A percentile compares a stretch with the other conserved stretches of the same genome.
phyloP scores from a whole-genome alignment of 352 stramenopile species.

The Pythium monospermum region DNA sequence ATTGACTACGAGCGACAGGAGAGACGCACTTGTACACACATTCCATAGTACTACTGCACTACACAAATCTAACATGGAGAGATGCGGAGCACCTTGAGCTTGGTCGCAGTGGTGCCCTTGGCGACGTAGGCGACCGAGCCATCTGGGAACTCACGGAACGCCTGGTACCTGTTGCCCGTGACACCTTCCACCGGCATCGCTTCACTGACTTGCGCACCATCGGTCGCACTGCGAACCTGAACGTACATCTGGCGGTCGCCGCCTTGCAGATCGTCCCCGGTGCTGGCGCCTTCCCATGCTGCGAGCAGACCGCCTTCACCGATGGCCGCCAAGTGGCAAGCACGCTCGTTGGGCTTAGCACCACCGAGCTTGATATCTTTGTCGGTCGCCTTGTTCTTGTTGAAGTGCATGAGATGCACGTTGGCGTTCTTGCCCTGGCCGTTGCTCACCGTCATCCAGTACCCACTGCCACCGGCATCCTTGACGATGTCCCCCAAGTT shows the following conservation, averaged over 20 bases:
- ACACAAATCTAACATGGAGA: conserved; percentile 27
- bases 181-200: conserved; percentile 40
- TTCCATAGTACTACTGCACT: background rate
- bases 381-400: conserved; percentile 32
- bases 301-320: conserved; percentile 36
- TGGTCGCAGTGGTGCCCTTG: conserved; percentile 33
- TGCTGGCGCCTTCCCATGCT: conserved; percentile 40
- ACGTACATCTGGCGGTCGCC: conserved; percentile 37
- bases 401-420: conserved; percentile 57
- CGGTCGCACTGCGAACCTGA: conserved; percentile 39
- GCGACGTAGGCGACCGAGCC: conserved; percentile 50
- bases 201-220: conserved; percentile 36
- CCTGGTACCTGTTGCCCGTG: conserved; percentile 60
- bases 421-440: conserved; percentile 39
- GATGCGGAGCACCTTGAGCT: conserved; percentile 48
- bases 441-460: conserved; percentile 63
- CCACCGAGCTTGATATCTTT: conserved; percentile 55
- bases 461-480: conserved; percentile 32
- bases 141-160: conserved; percentile 43
- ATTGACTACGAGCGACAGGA: background rate
- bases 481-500: conserved; percentile 53
- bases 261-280: conserved; percentile 32
- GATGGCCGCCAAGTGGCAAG: conserved; percentile 38
- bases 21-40: background rate
- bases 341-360: conserved; percentile 41